Percentiles rank a stretch among this genome's conserved stretches.
Conservation (phyloP, 768 basidiomycete species). For the Xanthoconium purpureum region DNA sequence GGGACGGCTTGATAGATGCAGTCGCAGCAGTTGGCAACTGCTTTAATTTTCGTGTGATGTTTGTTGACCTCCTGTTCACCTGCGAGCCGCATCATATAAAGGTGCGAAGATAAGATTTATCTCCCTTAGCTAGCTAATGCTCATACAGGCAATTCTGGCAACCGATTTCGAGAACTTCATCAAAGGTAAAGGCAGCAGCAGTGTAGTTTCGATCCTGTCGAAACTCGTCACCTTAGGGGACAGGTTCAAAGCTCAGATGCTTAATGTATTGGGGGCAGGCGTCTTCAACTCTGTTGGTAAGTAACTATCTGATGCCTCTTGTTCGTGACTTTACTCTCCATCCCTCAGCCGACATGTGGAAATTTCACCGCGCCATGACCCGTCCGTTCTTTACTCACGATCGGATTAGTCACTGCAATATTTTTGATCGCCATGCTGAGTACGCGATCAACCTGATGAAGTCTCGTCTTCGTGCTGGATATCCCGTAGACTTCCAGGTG, state of each 20-base stretch:
- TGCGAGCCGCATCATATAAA: conserved; percentile 55
- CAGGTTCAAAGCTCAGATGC: conserved; percentile 43
- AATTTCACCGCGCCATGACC: conserved; percentile 63
- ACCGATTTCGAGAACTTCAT: conserved; percentile 58
- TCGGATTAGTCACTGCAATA: conserved; percentile 55
- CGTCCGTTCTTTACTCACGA: conserved; percentile 65
- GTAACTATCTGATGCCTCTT: not conserved
- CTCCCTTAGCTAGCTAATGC: not conserved
- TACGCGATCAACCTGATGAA: conserved; percentile 43
- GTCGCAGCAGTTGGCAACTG: conserved; percentile 39
- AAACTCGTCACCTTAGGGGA: conserved; percentile 12
- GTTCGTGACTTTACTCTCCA: conserved; percentile 11
- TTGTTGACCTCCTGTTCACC: conserved; percentile 46
- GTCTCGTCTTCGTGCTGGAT: conserved; percentile 45
- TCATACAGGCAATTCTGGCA: conserved; percentile 41
- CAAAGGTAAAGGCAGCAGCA: conserved; percentile 41
- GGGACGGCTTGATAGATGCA: conserved; percentile 40
- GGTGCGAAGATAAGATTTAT: conserved; percentile 1
- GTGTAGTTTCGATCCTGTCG: not conserved
- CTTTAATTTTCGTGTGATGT: conserved; percentile 45
- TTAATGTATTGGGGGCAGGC: conserved; percentile 55
- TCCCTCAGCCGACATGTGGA: conserved; percentile 46
- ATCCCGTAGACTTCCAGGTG: conserved; percentile 60
- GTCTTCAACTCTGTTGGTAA: conserved; percentile 69
- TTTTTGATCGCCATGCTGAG: conserved; percentile 56